Evolutionary conservation across 192 early-diverging fungal genomes (phyloP).

Genomic region (Gonapodya sp.): DNA sequence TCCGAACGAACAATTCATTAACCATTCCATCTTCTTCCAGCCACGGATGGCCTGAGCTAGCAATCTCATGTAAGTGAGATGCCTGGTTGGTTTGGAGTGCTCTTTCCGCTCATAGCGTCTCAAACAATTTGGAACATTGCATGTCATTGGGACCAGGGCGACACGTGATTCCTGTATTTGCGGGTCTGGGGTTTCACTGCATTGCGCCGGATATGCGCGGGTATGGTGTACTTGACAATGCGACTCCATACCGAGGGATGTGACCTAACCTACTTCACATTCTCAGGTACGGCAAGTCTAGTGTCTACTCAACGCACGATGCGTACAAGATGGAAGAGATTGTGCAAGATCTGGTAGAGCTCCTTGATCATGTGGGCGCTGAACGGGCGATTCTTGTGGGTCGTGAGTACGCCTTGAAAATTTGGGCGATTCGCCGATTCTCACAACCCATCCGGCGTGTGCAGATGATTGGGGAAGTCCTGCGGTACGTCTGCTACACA

Average conservation of each 20-base stretch:
- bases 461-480: not conserved
- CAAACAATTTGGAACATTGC: no score
- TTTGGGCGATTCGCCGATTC: not conserved
- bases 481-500: no score
- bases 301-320: not conserved
- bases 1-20: no score
- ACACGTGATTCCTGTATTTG: not conserved
- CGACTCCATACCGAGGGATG: not conserved
- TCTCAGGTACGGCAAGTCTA: not conserved
- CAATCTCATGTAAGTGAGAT: not conserved
- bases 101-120: no score
- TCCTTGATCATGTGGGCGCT: not conserved
- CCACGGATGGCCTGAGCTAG: constrained; percentile 1
- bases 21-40: not conserved
- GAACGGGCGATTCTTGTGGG: not conserved
- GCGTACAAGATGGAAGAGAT: constrained; percentile 2
- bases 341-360: constrained; percentile 4
- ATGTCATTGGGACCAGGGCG: no score
- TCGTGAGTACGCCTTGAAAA: not conserved
- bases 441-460: not conserved
- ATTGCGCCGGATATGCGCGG: constrained; percentile 8
- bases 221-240: not conserved
- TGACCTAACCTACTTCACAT: not conserved
- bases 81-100: no score
- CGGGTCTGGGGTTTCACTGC: constrained; percentile 6